Evolutionary conservation across 192 early-diverging fungal genomes (phyloP).

Genomic region (Funneliformis geosporum): DNA sequence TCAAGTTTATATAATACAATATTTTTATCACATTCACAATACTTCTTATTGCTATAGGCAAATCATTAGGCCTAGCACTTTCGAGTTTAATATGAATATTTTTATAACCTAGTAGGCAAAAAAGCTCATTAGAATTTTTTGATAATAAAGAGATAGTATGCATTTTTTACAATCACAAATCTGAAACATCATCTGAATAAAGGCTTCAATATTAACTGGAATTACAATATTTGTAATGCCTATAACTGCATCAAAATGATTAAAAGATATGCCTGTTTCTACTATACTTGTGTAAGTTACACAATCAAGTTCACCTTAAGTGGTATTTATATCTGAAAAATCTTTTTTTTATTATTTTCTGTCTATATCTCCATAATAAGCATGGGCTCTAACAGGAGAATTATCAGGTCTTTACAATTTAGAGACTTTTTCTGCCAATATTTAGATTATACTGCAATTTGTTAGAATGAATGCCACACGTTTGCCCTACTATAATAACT

Average conservation of each 20-base stretch:
- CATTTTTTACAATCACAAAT: slow-evolving; percentile 2
- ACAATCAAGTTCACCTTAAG: too few species aligned
- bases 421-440: slow-evolving; percentile 13
- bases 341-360: background rate
- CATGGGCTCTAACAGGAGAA: slow-evolving; percentile 2
- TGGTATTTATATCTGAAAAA: background rate
- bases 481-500: background rate
- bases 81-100: too few species aligned
- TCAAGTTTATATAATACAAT: slow-evolving; percentile 17
- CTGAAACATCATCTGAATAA: background rate
- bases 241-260: slow-evolving; percentile 13
- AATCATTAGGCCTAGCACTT: too few species aligned
- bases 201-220: slow-evolving; percentile 17
- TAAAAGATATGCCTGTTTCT: background rate
- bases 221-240: slow-evolving; percentile 6
- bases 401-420: slow-evolving; percentile 5
- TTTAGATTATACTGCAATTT: background rate
- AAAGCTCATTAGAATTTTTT: background rate
- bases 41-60: too few species aligned
- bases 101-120: background rate
- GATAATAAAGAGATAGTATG: slow-evolving; percentile 11
- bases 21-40: background rate
- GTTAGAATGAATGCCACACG: slow-evolving; percentile 2
- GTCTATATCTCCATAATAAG: slow-evolving; percentile 12
- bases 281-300: background rate